Conservation (phyloP, 805 yeast genomes). For the Clavispora vitiphila region DNA sequence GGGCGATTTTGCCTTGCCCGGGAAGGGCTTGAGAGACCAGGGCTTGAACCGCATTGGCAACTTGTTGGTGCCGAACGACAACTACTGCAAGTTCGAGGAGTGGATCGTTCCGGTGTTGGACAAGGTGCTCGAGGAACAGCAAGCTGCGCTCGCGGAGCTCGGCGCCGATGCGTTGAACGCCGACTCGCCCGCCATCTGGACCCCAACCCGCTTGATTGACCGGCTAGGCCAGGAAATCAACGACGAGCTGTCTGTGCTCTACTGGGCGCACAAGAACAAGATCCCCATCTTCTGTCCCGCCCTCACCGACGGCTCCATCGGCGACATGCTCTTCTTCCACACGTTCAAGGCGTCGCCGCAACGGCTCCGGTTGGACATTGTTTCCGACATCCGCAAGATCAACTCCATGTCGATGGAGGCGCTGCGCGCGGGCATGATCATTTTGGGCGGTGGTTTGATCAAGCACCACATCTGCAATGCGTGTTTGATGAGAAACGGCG, state of each 20-base stretch:
- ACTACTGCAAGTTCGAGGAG: constrained; percentile 95
- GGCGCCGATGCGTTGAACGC: constrained; percentile 60
- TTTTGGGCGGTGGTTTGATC: constrained; percentile 93
- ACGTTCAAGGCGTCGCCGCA: constrained; percentile 92
- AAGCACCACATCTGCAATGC: constrained; percentile 98
- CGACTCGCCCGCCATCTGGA: constrained; percentile 69
- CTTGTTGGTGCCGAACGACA: constrained; percentile 93
- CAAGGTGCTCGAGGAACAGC: constrained; percentile 83
- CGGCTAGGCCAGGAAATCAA: constrained; percentile 93
- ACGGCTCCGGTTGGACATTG: constrained; percentile 86
- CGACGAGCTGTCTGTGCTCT: constrained; percentile 87
- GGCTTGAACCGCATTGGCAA: constrained; percentile 99
- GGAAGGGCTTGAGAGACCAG: constrained; percentile 78
- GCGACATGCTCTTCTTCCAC: constrained; percentile 98
- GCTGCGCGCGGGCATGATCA: constrained; percentile 88
- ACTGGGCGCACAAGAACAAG: constrained; percentile 97
- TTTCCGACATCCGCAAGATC: constrained; percentile 85
- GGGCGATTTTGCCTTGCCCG: constrained; percentile 85
- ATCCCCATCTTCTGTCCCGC: constrained; percentile 98
- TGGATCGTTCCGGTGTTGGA: constrained; percentile 97
- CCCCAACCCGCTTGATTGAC: constrained; percentile 90
- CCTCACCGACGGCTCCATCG: constrained; percentile 95
- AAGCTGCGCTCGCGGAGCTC: constrained; percentile 46
- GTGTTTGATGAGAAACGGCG: constrained; percentile 98
- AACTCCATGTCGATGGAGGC: constrained; percentile 96